A percentile compares a stretch with the other conserved stretches of the same genome.
Evolutionary conservation across 768 basidiomycete genomes (phyloP).

Genomic region (Termitomyces titanicus): DNA sequence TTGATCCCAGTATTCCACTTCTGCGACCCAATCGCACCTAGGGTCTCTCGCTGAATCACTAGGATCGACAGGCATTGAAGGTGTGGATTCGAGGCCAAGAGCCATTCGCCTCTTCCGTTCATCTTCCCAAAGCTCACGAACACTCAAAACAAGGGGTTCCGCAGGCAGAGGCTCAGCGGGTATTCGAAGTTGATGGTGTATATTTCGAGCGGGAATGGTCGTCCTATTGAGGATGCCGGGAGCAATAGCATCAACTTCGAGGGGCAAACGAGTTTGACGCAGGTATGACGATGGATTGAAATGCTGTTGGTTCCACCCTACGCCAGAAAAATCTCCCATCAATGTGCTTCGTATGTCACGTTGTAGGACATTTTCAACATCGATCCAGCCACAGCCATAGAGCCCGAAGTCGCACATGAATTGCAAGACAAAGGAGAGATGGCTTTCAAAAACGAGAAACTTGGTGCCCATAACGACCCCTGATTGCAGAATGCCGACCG

Average conservation of each 20-base stretch:
- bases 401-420: constrained; percentile 95
- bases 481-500: constrained; percentile 73
- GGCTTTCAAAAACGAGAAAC: constrained; percentile 84
- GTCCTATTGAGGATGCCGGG: constrained; percentile 87
- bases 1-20: constrained; percentile 74
- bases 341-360: constrained; percentile 34
- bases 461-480: constrained; percentile 79
- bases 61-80: constrained; percentile 66
- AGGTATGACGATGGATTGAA: constrained; percentile 56
- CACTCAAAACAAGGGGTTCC: constrained; percentile 81
- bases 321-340: constrained; percentile 29
- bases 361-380: constrained; percentile 64
- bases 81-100: constrained; percentile 69
- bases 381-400: constrained; percentile 90
- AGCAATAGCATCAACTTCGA: constrained; percentile 83
- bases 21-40: constrained; percentile 66
- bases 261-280: constrained; percentile 59
- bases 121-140: constrained; percentile 96
- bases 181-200: constrained; percentile 68
- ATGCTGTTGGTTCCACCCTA: constrained; percentile 12
- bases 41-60: constrained; percentile 57
- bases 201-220: constrained; percentile 54
- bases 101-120: constrained; percentile 73
- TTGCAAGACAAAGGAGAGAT: constrained; percentile 84
- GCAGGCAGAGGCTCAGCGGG: constrained; percentile 45